A percentile compares a stretch with the other conserved stretches of the same genome.
Evolutionary conservation across 495 filamentous ascomycete species (phyloP).

Genomic region (Aspergillus haitiensis): DNA sequence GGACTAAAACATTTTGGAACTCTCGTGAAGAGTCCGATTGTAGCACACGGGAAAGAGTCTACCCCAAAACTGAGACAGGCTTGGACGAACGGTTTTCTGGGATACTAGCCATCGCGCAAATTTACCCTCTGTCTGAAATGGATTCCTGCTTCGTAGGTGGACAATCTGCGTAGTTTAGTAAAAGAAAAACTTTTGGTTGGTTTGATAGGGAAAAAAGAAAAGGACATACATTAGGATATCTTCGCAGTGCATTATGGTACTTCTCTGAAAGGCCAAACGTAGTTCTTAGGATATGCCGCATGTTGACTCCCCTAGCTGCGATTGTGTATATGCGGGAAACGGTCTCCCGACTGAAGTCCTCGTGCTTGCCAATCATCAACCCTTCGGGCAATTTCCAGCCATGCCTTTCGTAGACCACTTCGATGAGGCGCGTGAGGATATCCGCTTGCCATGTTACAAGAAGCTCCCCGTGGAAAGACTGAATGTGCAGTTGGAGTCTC

Average conservation of each 20-base stretch:
- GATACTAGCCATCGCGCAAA: conserved; percentile 41
- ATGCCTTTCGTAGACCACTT: conserved; percentile 34
- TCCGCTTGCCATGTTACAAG: conserved; percentile 43
- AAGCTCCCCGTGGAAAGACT: conserved; percentile 31
- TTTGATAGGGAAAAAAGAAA: too few relatives aligned
- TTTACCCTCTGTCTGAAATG: conserved; percentile 32
- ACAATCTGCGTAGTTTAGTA: conserved; percentile 32
- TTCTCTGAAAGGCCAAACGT: conserved; percentile 30
- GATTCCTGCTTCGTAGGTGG: conserved; percentile 36
- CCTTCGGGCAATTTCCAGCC: conserved; percentile 27
- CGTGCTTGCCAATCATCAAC: conserved; percentile 22
- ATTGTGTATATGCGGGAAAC: conserved; percentile 29
- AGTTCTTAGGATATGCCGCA: conserved; percentile 22
- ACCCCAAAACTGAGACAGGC: conserved; percentile 37
- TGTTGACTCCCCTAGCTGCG: conserved; percentile 32
- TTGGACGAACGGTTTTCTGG: conserved; percentile 25
- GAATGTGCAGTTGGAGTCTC: conserved; percentile 34
- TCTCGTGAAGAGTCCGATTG: conserved; percentile 34
- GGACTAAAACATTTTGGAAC: conserved; percentile 24
- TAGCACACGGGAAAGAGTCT: conserved; percentile 43
- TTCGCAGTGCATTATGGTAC: conserved; percentile 34
- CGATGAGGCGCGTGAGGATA: conserved; percentile 41
- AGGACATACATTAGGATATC: conserved; percentile 22
- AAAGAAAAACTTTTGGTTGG: too few relatives aligned
- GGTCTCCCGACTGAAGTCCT: conserved; percentile 22